A percentile compares a stretch with the other conserved stretches of the same genome.
Evolutionary conservation across 2,329 filamentous ascomycete genomes (phyloP).

Genomic region (Calonectria hawksworthii): DNA sequence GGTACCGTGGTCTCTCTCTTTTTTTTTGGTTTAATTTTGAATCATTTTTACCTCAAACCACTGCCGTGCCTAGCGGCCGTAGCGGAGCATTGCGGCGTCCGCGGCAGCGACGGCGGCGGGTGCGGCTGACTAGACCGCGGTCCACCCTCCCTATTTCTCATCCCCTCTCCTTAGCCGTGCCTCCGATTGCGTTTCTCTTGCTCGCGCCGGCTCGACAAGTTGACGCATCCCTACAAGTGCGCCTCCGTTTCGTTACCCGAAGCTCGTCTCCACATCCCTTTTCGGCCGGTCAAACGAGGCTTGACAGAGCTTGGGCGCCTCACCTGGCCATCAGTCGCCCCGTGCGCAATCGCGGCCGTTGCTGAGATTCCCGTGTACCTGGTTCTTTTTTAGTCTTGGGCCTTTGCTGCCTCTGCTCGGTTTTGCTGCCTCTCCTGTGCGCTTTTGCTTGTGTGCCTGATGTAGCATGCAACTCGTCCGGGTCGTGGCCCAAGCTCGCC

Average conservation of each 20-base stretch:
- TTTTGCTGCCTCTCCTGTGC: not conserved
- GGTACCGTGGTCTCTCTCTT: not conserved
- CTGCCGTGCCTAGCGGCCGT: constrained; percentile 20
- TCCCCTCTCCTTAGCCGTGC: not conserved
- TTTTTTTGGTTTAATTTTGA: not conserved
- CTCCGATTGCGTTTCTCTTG: constrained; percentile 5
- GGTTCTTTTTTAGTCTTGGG: not conserved
- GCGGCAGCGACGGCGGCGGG: constrained; percentile 10
- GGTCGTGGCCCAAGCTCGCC: not conserved
- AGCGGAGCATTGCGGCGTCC: constrained; percentile 17
- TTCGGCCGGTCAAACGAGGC: constrained; percentile 15
- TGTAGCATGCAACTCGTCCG: not conserved
- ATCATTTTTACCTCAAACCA: not conserved
- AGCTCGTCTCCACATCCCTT: constrained; percentile 7
- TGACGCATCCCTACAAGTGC: constrained; percentile 11
- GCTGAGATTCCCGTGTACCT: not conserved
- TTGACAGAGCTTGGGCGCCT: constrained; percentile 2
- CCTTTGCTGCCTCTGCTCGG: not conserved
- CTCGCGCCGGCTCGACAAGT: not conserved
- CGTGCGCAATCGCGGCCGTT: constrained; percentile 13
- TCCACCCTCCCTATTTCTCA: constrained; percentile 1
- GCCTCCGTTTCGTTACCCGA: constrained; percentile 11
- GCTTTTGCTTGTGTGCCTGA: not conserved
- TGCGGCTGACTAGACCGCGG: constrained; percentile 1
- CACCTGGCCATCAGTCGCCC: constrained; percentile 14